Conservation (phyloP, 441 rosid species). For the Corymbia citriodora region DNA sequence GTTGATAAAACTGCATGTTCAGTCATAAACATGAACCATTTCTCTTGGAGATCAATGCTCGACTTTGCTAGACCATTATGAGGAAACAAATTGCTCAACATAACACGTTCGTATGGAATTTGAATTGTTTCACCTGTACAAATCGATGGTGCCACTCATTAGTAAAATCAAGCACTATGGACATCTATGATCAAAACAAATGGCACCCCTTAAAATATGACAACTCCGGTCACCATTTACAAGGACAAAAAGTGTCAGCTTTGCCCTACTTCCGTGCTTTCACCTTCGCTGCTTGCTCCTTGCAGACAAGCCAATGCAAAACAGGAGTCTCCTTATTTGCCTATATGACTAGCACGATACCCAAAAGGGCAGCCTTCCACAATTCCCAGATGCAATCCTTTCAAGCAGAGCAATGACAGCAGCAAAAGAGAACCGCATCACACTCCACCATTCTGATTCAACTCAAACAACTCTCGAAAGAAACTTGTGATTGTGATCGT, state of each 20-base stretch:
- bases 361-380: not conserved
- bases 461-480: slow-evolving; percentile 46
- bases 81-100: not conserved
- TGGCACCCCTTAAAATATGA: not conserved
- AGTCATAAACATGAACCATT: not conserved
- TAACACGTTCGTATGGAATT: not conserved
- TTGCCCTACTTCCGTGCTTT: not conserved
- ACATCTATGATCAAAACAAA: not conserved
- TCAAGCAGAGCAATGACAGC: not conserved
- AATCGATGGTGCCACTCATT: slow-evolving; percentile 8
- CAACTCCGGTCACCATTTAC: not conserved
- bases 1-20: not conserved
- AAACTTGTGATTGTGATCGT: slow-evolving; percentile 17
- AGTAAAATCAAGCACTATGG: not conserved
- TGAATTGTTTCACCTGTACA: slow-evolving; percentile 13
- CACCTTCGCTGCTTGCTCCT: not conserved
- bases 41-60: not conserved
- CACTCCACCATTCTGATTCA: not conserved
- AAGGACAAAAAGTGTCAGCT: not conserved
- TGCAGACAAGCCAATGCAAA: not conserved
- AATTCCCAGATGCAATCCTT: not conserved
- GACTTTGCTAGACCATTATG: not conserved
- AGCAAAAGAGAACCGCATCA: not conserved
- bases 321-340: not conserved
- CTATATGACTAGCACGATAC: not conserved